phyloP scores from a whole-genome alignment of 2,329 filamentous ascomycete genomes.

The Ascocoryne sarcoides region DNA sequence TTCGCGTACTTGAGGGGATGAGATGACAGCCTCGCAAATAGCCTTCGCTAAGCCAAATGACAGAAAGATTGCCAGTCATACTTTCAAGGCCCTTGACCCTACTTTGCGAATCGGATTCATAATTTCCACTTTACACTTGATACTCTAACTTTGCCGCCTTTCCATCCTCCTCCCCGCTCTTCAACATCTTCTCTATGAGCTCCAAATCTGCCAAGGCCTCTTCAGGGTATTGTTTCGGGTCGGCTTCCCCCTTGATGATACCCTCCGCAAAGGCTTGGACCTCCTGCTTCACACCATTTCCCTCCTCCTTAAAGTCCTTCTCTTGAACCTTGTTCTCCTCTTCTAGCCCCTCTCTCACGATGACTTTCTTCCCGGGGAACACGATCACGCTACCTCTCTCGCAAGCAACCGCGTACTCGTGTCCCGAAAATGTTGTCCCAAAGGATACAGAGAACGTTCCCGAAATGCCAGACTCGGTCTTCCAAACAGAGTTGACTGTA shows the following conservation, averaged over 20 bases:
- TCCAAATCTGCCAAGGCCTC: slow-evolving; percentile 25
- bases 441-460: slow-evolving; percentile 27
- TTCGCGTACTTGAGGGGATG: too few species aligned
- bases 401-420: slow-evolving; percentile 26
- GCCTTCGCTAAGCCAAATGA: too few species aligned
- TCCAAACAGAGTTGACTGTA: slow-evolving; percentile 28
- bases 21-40: too few species aligned
- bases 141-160: slow-evolving; percentile 15
- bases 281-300: slow-evolving; percentile 25
- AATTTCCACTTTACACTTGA: slow-evolving; percentile 17
- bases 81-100: too few species aligned
- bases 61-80: too few species aligned
- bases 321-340: slow-evolving; percentile 15
- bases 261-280: slow-evolving; percentile 25
- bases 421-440: slow-evolving; percentile 24
- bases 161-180: slow-evolving; percentile 28
- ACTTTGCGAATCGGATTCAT: too few species aligned
- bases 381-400: slow-evolving; percentile 26
- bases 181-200: slow-evolving; percentile 28
- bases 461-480: slow-evolving; percentile 23
- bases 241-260: slow-evolving; percentile 17
- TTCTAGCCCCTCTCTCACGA: slow-evolving; percentile 21
- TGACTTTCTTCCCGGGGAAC: slow-evolving; percentile 17
- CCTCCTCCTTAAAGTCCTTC: slow-evolving; percentile 25
- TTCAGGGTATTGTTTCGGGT: slow-evolving; percentile 20